Conservation (phyloP, 192 early-diverging fungal genomes). For the Ambispora gerdemannii region DNA sequence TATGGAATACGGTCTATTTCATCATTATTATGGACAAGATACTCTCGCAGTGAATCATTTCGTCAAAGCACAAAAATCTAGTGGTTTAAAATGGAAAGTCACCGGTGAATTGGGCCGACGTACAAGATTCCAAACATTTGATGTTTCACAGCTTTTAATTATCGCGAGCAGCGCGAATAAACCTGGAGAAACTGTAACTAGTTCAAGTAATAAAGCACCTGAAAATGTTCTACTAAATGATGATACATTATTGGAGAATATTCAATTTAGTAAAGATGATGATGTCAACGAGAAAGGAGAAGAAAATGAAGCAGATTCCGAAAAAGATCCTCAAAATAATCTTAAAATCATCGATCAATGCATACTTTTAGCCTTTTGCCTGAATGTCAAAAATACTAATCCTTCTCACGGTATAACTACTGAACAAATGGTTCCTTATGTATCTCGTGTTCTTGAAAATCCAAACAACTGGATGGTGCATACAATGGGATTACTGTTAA, state of each 20-base stretch:
- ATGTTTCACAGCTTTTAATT: conserved; percentile 89
- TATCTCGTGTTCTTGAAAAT: conserved; percentile 84
- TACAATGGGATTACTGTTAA: conserved; percentile 89
- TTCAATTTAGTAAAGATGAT: conserved; percentile 52
- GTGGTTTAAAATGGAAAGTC: conserved; percentile 80
- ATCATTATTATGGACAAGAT: conserved; percentile 75
- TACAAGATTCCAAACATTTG: conserved; percentile 89
- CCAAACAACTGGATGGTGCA: conserved; percentile 98
- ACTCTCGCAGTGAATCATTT: conserved; percentile 62
- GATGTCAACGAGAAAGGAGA: conserved; percentile 30
- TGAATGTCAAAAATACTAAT: conserved; percentile 95
- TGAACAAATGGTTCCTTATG: conserved; percentile 96
- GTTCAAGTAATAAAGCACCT: conserved; percentile 40
- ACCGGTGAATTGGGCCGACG: conserved; percentile 87
- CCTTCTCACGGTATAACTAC: conserved; percentile 88
- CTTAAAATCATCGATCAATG: conserved; percentile 82
- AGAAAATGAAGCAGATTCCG: conserved; percentile 42
- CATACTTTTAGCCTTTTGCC: conserved; percentile 81
- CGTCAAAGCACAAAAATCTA: conserved; percentile 70
- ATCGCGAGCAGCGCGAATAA: conserved; percentile 69
- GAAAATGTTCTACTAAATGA: conserved; percentile 83
- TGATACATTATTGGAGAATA: conserved; percentile 86
- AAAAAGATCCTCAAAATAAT: conserved; percentile 55
- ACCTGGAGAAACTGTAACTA: conserved; percentile 33
- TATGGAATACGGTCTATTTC: conserved; percentile 76